These are phyloP conservation scores for Lichtheimia hyalospora DNA, from an alignment of 371 early-diverging fungal genomes.

Conservation along the genomic window DNA sequence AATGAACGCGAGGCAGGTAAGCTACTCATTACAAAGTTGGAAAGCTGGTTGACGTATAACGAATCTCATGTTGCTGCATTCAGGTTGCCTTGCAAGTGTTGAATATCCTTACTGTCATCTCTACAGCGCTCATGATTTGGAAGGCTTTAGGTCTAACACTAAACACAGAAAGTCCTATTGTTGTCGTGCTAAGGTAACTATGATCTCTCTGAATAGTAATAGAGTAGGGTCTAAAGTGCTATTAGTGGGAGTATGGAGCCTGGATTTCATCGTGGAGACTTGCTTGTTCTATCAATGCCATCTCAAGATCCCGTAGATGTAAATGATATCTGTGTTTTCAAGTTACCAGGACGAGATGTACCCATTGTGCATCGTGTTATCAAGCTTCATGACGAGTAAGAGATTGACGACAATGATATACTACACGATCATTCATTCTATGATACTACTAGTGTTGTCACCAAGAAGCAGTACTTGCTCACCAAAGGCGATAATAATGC, in stretches of 20 bases:
- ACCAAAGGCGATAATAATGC: slow-evolving; percentile 99
- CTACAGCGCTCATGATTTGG: slow-evolving; percentile 98
- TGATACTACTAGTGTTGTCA: slow-evolving; percentile 43
- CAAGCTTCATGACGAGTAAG: slow-evolving; percentile 82
- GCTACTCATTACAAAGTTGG: background rate
- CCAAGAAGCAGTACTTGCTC: slow-evolving; percentile 78
- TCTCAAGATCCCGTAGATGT: slow-evolving; percentile 68
- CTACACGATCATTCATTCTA: background rate
- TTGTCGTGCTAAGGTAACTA: slow-evolving; percentile 88
- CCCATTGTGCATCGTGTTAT: slow-evolving; percentile 99
- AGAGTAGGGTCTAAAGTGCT: background rate
- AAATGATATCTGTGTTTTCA: slow-evolving; percentile 98
- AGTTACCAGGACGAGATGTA: slow-evolving; percentile 87
- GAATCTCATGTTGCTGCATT: background rate
- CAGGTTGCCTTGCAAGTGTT: slow-evolving; percentile 70
- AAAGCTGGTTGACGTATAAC: background rate
- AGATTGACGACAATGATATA: background rate
- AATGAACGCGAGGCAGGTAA: slow-evolving; percentile 50
- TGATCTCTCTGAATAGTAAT: background rate
- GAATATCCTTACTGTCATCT: slow-evolving; percentile 81
- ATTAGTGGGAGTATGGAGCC: slow-evolving; percentile 98
- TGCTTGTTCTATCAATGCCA: slow-evolving; percentile 84
- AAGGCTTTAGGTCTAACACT: slow-evolving; percentile 83
- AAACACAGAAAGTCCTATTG: slow-evolving; percentile 97
- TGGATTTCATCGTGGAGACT: slow-evolving; percentile 97